A percentile compares a stretch with the other conserved stretches of the same genome.
Conservation (phyloP, 805 yeast species). For the Blastobotrys robertii region DNA sequence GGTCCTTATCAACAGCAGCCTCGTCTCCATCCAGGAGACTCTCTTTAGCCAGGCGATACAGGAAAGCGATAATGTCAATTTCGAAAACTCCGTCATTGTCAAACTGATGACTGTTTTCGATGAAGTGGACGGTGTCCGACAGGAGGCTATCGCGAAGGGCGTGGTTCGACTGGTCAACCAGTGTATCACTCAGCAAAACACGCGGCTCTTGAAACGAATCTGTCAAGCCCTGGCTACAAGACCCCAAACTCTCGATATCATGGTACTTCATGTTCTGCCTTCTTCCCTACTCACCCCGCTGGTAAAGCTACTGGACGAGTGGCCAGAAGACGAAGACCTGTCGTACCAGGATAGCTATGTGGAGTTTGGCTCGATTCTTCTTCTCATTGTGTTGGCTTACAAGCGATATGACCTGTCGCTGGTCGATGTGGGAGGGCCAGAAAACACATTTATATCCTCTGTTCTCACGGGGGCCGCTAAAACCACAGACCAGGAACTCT, state of each 20-base stretch:
- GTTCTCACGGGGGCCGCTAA: not conserved
- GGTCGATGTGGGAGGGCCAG: constrained; percentile 1
- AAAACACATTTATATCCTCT: not conserved
- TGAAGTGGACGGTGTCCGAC: constrained; percentile 37
- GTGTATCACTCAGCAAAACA: constrained; percentile 34
- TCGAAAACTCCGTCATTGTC: constrained; percentile 45
- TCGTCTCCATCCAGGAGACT: constrained; percentile 27
- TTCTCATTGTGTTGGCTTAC: constrained; percentile 35
- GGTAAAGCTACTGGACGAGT: constrained; percentile 42
- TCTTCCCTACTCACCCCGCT: constrained; percentile 34
- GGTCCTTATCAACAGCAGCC: constrained; percentile 10
- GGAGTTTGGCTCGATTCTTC: constrained; percentile 53
- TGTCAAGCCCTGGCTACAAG: constrained; percentile 42
- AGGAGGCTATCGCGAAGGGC: constrained; percentile 35
- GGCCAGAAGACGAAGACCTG: constrained; percentile 45
- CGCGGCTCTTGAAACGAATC: constrained; percentile 38
- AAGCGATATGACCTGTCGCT: constrained; percentile 31
- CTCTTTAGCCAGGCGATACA: constrained; percentile 14
- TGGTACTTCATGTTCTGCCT: constrained; percentile 40
- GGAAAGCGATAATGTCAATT: constrained; percentile 38
- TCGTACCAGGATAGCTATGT: constrained; percentile 59
- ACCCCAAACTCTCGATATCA: constrained; percentile 32
- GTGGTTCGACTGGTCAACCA: constrained; percentile 27
- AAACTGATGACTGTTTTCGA: constrained; percentile 41
- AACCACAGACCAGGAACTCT: constrained; percentile 20